Evolutionary conservation across 129 eudicot species (phyloP).

Genomic region (Smallanthus sonchifolius): DNA sequence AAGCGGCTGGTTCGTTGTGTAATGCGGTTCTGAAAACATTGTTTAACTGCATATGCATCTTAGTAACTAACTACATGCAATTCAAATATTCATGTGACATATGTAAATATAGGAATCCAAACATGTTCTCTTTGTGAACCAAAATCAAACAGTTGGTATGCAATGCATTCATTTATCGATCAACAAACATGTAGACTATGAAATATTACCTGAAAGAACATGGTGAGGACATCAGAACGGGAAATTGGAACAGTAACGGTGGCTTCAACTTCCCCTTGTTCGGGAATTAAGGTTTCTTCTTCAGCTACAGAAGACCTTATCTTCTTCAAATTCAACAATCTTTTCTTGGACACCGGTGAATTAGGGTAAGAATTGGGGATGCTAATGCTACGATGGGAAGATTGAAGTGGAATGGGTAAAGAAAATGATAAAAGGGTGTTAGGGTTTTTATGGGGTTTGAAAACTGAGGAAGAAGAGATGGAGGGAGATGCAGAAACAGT

Average conservation of each 20-base stretch:
- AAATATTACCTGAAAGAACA: slow-evolving; percentile 63
- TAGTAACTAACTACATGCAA: not conserved
- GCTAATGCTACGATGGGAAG: not conserved
- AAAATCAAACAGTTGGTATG: slow-evolving; percentile 11
- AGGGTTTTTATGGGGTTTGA: slow-evolving; percentile 30
- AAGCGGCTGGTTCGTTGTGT: too few species aligned
- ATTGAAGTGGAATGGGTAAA: slow-evolving; percentile 13
- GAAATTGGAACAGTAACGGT: slow-evolving; percentile 85
- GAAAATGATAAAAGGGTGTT: slow-evolving; percentile 6
- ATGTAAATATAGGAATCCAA: not conserved
- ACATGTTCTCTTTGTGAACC: not conserved
- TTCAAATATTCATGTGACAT: not conserved
- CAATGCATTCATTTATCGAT: slow-evolving; percentile 15
- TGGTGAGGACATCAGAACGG: slow-evolving; percentile 77
- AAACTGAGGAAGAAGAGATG: slow-evolving; percentile 19
- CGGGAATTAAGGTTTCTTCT: slow-evolving; percentile 42
- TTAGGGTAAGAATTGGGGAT: slow-evolving; percentile 28
- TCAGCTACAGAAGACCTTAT: slow-evolving; percentile 40
- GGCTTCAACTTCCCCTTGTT: slow-evolving; percentile 44
- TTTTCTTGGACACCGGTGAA: not conserved
- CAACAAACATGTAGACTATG: not conserved
- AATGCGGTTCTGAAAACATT: too few species aligned
- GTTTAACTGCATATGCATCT: not conserved
- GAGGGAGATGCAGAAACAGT: slow-evolving; percentile 41
- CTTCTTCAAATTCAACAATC: slow-evolving; percentile 25